Conservation (phyloP, 1,284 basidiomycete species). For the Sporisorium scitamineum region DNA sequence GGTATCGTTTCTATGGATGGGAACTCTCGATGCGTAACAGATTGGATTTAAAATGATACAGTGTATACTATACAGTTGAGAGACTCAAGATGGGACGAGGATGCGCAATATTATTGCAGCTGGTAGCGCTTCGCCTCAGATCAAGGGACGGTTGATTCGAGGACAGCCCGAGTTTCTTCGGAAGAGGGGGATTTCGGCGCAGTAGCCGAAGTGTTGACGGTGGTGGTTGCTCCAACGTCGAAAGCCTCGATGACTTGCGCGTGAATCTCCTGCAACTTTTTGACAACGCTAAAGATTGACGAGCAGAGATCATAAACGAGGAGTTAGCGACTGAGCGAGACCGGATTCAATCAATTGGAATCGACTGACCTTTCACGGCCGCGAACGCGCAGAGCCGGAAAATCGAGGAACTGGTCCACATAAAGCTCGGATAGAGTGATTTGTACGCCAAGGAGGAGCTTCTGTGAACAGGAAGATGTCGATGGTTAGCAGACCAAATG, state of each 20-base stretch:
- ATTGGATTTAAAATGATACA: too few relatives aligned
- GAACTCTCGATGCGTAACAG: too few relatives aligned
- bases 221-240: not conserved
- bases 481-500: not conserved
- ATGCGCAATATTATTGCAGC: too few relatives aligned
- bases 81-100: too few relatives aligned
- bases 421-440: not conserved
- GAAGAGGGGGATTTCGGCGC: too few relatives aligned
- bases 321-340: not conserved
- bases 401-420: not conserved
- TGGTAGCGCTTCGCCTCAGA: too few relatives aligned
- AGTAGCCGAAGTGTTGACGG: not conserved
- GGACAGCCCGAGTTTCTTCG: too few relatives aligned
- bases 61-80: too few relatives aligned
- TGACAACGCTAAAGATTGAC: not conserved
- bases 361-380: not conserved
- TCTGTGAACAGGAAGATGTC: not conserved
- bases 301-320: not conserved
- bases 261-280: not conserved
- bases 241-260: not conserved
- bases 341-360: not conserved
- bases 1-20: too few relatives aligned
- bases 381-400: slow-evolving; percentile 4
- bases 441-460: not conserved
- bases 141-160: too few relatives aligned